Base-by-base conservation (phyloP, 331 rosid genomes). In the Rosa hybrid region DNA sequence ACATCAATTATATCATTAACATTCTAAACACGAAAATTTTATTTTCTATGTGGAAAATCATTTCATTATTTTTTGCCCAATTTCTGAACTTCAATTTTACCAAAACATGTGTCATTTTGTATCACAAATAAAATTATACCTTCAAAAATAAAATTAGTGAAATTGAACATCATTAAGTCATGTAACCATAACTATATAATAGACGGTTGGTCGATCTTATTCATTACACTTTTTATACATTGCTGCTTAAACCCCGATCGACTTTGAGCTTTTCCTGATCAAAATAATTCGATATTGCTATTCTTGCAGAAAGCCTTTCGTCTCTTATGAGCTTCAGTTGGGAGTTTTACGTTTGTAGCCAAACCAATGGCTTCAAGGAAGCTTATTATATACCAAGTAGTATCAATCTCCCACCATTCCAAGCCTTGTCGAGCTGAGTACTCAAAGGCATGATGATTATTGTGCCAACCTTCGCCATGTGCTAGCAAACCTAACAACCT, bases 341-440 rank as follows among this genome's bases (percentile, higher is more conserved):
- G 94, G 3, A 92, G 13, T 65, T 92, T 92, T 14, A 91, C 90
- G 0, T 92, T 92, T 13, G 90, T 87, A 21, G 98, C 94, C 69
- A 94, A 67, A 13, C 94, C 96, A 81, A 89, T 0, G 60, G 83
- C 82, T 81, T 88, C 85, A 9, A 94, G 96, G 70, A 92, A 65
- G 67, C 72, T 85, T 1, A 94, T 90, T 0, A 88, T 84, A 39
- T 81, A 89, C 98, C 94, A 92, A 76, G 98, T 92, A 84, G 80
- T 75, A 82, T 94, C 98, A 34, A 92, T 23, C 75, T 94, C 87
- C 96, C 98, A 92, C 97, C 98, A 94, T 81, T 92, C 88, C 6
- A 94, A 68, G 45, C 98, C 98, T 78, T 90, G 97, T 62, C 97
- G 50, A 42, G 97, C 96, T 41, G 97, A 92, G 75, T 72, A 86